Evolutionary conservation across 805 yeast genomes (phyloP), one percentile per base, ranked within the genome.

Genomic region (Metschnikowia noctiluminum): DNA sequence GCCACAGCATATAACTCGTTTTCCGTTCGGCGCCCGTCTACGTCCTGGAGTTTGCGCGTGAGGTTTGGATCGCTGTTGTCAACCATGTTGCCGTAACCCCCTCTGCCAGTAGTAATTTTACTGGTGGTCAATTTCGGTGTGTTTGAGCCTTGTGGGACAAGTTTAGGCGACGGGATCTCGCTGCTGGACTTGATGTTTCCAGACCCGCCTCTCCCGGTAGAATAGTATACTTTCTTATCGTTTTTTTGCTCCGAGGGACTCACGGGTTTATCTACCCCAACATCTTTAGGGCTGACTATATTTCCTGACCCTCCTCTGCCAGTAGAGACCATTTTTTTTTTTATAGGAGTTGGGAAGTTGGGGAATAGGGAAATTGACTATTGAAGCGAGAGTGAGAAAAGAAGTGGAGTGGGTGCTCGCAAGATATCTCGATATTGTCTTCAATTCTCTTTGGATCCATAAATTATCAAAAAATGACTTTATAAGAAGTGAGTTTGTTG

Each of bases 171-270:
- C 3, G 82, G 81, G 27, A 70, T 63, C 31, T 69, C 63, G 36
- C 61, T 56, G 11, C 79, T 62, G 3, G 70, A 56, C 55, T 76
- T 70, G 46, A 85, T 79, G 63, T 85, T 85, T 6, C 91, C 91
- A 1, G 85, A 85, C 9, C 92, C 92, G 10, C 92, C 92, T 54
- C 92, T 75, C 6, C 91, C 91, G 0, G 90, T 85, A n/a, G 88
- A 76, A 55, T 77, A 78, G 49, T 68, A 70, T 7, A 69, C 61
- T 53, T 58, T 64, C 49, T 66, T 68, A 38, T 63, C 68, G 13
- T 62, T 56, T 2, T 57, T 62, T 21, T 43, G 42, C 4, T 48
- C 53, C 13, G 28, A 41, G 28, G 49, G 43, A 30, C 27, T 35
- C 14, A 39, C 43, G 13, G 50, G 51, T 28, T 38, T 45, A 26